Evolutionary conservation across 2,329 filamentous ascomycete genomes (phyloP).

Genomic region (Aschersonia sp.): DNA sequence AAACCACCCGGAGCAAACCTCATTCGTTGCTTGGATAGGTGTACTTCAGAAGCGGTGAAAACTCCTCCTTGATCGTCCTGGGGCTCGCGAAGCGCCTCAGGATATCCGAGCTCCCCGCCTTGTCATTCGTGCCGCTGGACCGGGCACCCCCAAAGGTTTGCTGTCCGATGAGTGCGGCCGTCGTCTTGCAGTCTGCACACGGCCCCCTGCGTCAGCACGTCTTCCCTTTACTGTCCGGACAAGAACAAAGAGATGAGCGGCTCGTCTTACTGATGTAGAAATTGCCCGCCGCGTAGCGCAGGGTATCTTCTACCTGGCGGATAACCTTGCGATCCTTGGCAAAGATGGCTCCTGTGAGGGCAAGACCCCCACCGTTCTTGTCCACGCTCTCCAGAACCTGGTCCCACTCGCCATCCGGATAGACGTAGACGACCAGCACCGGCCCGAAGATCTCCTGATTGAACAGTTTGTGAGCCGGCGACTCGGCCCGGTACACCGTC

Average conservation of each 20-base stretch:
- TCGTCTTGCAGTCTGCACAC: conserved; percentile 52
- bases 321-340: conserved; percentile 52
- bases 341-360: conserved; percentile 63
- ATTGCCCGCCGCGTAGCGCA: conserved; percentile 64
- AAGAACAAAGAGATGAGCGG: no score
- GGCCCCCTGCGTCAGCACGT: no score
- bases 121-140: conserved; percentile 59
- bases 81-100: conserved; percentile 52
- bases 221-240: no score
- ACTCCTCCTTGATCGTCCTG: conserved; percentile 64
- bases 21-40: no score
- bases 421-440: conserved; percentile 59
- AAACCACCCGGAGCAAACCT: no score
- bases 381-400: conserved; percentile 51
- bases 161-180: conserved; percentile 57
- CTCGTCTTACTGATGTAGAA: conserved; percentile 51
- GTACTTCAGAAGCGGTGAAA: conserved; percentile 13
- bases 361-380: conserved; percentile 54
- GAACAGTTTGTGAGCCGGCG: conserved; percentile 61
- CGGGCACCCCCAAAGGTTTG: conserved; percentile 58
- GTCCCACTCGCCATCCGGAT: conserved; percentile 48
- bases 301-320: conserved; percentile 52
- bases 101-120: conserved; percentile 52
- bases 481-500: conserved; percentile 63
- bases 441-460: conserved; percentile 74